These are phyloP conservation scores for Trichophyton schoenleinii DNA, from an alignment of 2,329 filamentous ascomycete genomes.

Conservation along the genomic window DNA sequence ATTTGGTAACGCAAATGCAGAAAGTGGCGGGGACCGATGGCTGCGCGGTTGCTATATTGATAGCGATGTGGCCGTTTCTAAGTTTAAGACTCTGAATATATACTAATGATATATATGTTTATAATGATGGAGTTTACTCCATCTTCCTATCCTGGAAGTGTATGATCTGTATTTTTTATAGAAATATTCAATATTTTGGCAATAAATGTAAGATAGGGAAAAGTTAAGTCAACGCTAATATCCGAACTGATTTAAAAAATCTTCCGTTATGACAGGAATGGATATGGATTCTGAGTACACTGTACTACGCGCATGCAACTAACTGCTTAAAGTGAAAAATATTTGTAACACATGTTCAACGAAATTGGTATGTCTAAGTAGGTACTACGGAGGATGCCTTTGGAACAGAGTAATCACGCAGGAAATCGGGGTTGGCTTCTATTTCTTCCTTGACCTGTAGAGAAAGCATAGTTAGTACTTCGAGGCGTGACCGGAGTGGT, in stretches of 20 bases:
- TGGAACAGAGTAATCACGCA: constrained; percentile 54
- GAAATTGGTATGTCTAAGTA: background rate
- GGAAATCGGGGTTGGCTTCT: constrained; percentile 67
- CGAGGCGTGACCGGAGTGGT: constrained; percentile 3
- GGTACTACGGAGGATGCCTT: constrained; percentile 16
- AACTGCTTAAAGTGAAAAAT: background rate
- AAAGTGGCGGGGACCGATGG: constrained; percentile 53
- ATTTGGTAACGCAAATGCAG: constrained; percentile 45
- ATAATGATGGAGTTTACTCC: too few species aligned
- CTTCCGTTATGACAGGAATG: too few species aligned
- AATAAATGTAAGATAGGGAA: too few species aligned
- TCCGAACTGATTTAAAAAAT: too few species aligned
- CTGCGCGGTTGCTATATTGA: constrained; percentile 76
- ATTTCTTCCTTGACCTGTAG: constrained; percentile 84
- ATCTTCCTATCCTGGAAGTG: too few species aligned
- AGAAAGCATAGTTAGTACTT: background rate
- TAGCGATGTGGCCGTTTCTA: constrained; percentile 46
- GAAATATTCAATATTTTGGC: too few species aligned
- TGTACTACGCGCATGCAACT: background rate
- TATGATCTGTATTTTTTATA: too few species aligned
- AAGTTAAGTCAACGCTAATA: too few species aligned
- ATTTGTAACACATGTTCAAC: background rate
- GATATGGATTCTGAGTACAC: background rate
- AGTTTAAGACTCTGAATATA: constrained; percentile 30
- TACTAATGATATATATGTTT: background rate